These are phyloP conservation scores for Luzula sylvatica DNA, from an alignment of 176 grass and related monocot species.

Conservation along the genomic window DNA sequence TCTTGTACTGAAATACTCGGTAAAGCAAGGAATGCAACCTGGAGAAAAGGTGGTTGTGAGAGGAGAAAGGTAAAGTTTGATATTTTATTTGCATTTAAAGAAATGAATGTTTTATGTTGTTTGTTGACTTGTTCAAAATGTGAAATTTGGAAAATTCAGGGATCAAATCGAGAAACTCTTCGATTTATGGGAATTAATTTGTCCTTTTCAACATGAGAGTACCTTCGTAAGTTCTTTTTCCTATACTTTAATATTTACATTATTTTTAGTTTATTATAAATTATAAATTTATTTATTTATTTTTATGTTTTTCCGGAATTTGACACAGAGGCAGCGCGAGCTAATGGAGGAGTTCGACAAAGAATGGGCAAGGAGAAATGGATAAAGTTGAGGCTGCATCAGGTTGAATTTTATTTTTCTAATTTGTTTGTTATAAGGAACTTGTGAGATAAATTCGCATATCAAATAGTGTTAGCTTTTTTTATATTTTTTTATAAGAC, in stretches of 20 bases:
- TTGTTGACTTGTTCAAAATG: neutral
- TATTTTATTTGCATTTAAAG: neutral
- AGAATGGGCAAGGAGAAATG: slow-evolving; percentile 32
- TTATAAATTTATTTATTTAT: neutral
- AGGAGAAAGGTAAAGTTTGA: slow-evolving; percentile 59
- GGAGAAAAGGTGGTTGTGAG: slow-evolving; percentile 77
- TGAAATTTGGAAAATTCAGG: slow-evolving; percentile 34
- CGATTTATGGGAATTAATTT: slow-evolving; percentile 62
- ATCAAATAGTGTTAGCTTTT: neutral
- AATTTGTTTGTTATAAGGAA: no score
- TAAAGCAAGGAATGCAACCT: slow-evolving; percentile 77
- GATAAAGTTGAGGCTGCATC: slow-evolving; percentile 34
- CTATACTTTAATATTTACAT: neutral
- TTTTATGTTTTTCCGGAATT: slow-evolving; percentile 28
- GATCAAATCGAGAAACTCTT: slow-evolving; percentile 60
- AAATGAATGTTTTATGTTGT: neutral
- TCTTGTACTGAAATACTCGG: slow-evolving; percentile 17
- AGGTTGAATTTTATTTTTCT: slow-evolving; percentile 24
- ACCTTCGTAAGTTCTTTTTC: slow-evolving; percentile 42
- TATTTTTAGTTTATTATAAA: neutral
- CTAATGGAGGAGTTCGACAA: slow-evolving; percentile 73
- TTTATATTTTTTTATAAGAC: no score
- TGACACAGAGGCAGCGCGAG: slow-evolving; percentile 50
- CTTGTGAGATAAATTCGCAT: neutral
- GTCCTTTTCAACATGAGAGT: slow-evolving; percentile 72